phyloP scores from a whole-genome alignment of 192 early-diverging fungal genomes.

The Rhizophlyctis rosea region DNA sequence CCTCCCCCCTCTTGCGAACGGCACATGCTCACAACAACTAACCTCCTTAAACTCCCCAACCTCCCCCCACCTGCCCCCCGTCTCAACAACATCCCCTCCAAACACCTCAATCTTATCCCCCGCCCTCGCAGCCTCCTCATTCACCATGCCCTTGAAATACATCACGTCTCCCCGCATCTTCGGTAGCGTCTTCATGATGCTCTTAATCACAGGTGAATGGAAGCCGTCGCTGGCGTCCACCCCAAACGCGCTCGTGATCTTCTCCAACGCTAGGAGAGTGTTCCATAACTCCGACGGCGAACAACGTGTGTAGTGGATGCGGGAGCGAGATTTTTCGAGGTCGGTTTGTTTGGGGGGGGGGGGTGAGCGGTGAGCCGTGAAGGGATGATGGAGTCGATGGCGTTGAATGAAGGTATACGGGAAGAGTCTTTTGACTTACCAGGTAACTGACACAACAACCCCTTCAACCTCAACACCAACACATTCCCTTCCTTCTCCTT shows the following conservation, averaged over 20 bases:
- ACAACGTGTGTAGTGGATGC: conserved; percentile 63
- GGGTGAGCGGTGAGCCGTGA: background rate
- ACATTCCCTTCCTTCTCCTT: conserved; percentile 30
- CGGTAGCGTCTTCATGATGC: conserved; percentile 38
- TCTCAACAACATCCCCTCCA: conserved; percentile 18
- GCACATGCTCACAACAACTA: too few species aligned
- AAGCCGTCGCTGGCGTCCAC: conserved; percentile 13
- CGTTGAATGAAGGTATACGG: too few species aligned
- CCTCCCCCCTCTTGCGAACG: too few species aligned
- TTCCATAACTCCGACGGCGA: conserved; percentile 59
- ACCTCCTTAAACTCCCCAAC: background rate
- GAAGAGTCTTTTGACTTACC: conserved; percentile 13
- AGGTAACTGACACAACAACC: conserved; percentile 40
- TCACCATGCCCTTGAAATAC: conserved; percentile 41
- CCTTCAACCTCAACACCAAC: conserved; percentile 37
- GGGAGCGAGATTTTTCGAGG: conserved; percentile 61
- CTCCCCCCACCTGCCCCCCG: conserved; percentile 5
- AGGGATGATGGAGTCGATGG: background rate
- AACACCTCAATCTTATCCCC: conserved; percentile 61
- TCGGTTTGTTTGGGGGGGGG: too few species aligned
- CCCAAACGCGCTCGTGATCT: conserved; percentile 32
- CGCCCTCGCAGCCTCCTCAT: conserved; percentile 42
- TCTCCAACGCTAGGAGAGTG: conserved; percentile 46
- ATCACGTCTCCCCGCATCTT: conserved; percentile 30
- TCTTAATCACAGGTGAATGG: conserved; percentile 28